A percentile compares a stretch with the other conserved stretches of the same genome.
phyloP scores from a whole-genome alignment of 106 monocot species.

The Phalaenopsis equestris region DNA sequence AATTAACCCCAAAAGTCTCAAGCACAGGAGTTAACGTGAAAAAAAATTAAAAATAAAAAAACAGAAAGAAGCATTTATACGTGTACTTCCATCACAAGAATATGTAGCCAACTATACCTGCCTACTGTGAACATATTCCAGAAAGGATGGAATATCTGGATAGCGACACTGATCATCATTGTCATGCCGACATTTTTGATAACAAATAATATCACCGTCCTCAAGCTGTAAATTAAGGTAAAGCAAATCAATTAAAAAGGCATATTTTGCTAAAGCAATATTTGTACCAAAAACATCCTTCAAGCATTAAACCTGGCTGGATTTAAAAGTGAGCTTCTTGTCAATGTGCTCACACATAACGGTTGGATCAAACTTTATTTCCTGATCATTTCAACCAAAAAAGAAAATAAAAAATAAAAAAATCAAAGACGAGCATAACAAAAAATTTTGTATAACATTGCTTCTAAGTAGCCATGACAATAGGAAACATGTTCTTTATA shows the following conservation, averaged over 20 bases:
- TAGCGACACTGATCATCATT: conserved; percentile 39
- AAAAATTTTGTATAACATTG: neutral
- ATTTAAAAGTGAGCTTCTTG: conserved; percentile 59
- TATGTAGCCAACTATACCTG: conserved; percentile 41
- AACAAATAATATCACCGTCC: conserved; percentile 96
- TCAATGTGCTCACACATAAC: conserved; percentile 97
- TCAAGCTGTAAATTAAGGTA: conserved; percentile 54
- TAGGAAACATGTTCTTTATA: neutral
- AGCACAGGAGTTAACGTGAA: no score
- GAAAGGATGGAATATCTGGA: conserved; percentile 84
- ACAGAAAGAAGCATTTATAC: neutral
- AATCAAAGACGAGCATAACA: neutral
- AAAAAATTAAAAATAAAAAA: neutral
- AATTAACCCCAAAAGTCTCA: no score
- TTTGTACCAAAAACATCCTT: neutral
- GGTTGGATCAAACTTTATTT: conserved; percentile 97
- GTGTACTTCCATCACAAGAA: neutral
- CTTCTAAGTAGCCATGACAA: neutral
- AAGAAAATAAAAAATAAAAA: neutral
- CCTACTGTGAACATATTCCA: conserved; percentile 93
- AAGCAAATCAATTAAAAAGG: neutral
- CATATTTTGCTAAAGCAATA: conserved; percentile 1
- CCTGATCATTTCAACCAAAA: conserved; percentile 29
- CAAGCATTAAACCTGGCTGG: conserved; percentile 60
- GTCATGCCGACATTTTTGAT: conserved; percentile 57